Base-by-base conservation (phyloP, 768 basidiomycete species). In the Porpolomopsis calyptriformis region DNA sequence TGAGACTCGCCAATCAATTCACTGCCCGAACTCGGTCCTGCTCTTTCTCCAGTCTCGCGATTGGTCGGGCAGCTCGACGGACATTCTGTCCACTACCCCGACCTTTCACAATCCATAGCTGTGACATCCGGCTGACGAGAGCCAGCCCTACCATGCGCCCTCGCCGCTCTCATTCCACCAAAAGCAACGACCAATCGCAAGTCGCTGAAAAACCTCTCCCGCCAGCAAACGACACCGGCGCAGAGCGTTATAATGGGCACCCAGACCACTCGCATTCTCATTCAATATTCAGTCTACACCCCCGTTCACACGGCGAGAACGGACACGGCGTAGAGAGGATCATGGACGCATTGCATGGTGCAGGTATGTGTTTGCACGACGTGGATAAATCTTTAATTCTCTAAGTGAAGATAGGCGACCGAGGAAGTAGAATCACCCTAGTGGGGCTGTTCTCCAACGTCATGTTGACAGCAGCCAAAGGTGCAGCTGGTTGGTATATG, bases 391-490 rank as follows among this genome's bases (percentile, higher is more conserved):
- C 11, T 22, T 16, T 26, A 48, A 22, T 37, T 26, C 14, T 14
- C 14, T 23, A 41, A 11, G 26, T n/a, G 16, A 22, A 35, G 25
- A 8, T 47, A 87, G 88, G 78, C 36, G 89, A 92, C 64, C 68
- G 79, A 52, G 91, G 92, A 19, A 85, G 79, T 51, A 76, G 74
- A 46, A 85, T 94, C 56, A 94, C 91, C 4, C 72, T 94, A 44
- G 64, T 91, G 51, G 94, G 96, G 1, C 68, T 98, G 26, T 72
- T 78, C 44, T 71, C 83, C 43, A 98, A 98, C 56, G 69, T 98
- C 26, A 77, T 71, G 4, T 65, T 99, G 52, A 96, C 93, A 0
- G 69, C 68, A 12, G 70, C 81, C 24, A 99, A 99, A 61, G 94
- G 91, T 31, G 56, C 73, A 9, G 93, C 94, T 31, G 96, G 92